Base-by-base conservation (phyloP, 108 stramenopile species). In the Schizochytrium sp. region DNA sequence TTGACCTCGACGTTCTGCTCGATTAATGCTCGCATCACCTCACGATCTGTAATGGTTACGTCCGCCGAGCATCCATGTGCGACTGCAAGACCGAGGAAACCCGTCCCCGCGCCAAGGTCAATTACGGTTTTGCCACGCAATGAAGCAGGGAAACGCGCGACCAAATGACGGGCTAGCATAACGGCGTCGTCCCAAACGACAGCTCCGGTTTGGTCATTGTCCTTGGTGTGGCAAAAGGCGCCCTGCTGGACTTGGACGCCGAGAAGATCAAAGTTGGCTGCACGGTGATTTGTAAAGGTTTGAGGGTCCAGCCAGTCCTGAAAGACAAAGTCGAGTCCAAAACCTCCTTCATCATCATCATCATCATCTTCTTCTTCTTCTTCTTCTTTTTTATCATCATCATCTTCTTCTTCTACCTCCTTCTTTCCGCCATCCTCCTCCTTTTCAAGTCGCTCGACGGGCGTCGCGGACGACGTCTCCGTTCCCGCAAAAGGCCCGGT, bases 101-200 rank as follows among this genome's bases (percentile, higher is more conserved):
- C 76, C 14, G 76, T 83, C 0, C 76, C 76, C 48, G 76, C 76
- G n/a, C 76, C 76, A 12, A 83, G 76, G 48, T 83, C 76, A 53
- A 83, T 23, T 6, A 83, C 23, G 5, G 18, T 47, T 45, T 34
- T 10, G 23, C 76, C 76, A 8, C 23, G 76, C 10, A 83, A 4
- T 6, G n/a, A n/a, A 6, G 8, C 51, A 6, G 23, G 43, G 23
- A 47, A 53, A 8, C 48, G 16, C 18, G 19, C 16, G 18, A 23
- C n/a, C 6, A 83, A 16, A 34, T 53, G 51, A 12, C 76, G 76
- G 76, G 48, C 45, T 12, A 53, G 45, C 76, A 83, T 83, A 4
- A 83, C 76, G 6, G 76, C 76, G 23, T 83, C 76, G 51, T 83
- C 76, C 76, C 76, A 83, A n/a, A 83, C 76, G 6, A 83, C 76